Evolutionary conservation across 129 eudicot genomes (phyloP).

Genomic region (Lactuca saligna): DNA sequence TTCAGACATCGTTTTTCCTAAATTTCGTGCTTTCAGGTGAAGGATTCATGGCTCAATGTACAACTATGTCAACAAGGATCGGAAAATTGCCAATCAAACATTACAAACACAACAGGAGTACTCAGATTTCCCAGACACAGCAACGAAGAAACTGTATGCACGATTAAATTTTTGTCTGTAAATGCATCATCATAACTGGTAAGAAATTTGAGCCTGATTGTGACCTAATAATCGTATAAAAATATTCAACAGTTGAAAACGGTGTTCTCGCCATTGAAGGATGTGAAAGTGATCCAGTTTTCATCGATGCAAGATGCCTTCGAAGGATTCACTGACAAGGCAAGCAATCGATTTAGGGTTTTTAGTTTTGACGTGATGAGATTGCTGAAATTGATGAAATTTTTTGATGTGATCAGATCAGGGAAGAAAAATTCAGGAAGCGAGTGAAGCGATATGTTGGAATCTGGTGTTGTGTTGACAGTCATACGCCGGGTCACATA

Average conservation of each 20-base stretch:
- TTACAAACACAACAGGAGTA: slow-evolving; percentile 44
- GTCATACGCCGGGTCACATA: slow-evolving; percentile 82
- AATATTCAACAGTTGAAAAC: slow-evolving; percentile 53
- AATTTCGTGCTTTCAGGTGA: slow-evolving; percentile 51
- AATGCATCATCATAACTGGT: neutral
- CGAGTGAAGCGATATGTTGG: slow-evolving; percentile 83
- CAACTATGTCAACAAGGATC: slow-evolving; percentile 89
- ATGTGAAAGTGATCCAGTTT: slow-evolving; percentile 89
- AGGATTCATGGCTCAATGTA: slow-evolving; percentile 97
- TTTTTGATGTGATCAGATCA: slow-evolving; percentile 39
- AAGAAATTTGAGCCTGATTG: neutral
- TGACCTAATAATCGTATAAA: slow-evolving; percentile 10
- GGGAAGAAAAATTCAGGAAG: slow-evolving; percentile 71
- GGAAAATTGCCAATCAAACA: slow-evolving; percentile 61
- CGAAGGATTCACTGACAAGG: slow-evolving; percentile 80
- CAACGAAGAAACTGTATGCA: slow-evolving; percentile 79
- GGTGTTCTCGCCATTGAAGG: slow-evolving; percentile 58
- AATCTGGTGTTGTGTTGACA: slow-evolving; percentile 88
- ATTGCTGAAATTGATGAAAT: neutral
- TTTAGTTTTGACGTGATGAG: neutral
- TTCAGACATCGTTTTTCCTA: slow-evolving; percentile 1
- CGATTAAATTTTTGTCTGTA: neutral
- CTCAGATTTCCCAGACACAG: slow-evolving; percentile 73
- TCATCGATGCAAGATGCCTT: slow-evolving; percentile 94
- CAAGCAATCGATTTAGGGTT: slow-evolving; percentile 21